Conservation (phyloP, 768 basidiomycete genomes). For the Megacollybia marginata region DNA sequence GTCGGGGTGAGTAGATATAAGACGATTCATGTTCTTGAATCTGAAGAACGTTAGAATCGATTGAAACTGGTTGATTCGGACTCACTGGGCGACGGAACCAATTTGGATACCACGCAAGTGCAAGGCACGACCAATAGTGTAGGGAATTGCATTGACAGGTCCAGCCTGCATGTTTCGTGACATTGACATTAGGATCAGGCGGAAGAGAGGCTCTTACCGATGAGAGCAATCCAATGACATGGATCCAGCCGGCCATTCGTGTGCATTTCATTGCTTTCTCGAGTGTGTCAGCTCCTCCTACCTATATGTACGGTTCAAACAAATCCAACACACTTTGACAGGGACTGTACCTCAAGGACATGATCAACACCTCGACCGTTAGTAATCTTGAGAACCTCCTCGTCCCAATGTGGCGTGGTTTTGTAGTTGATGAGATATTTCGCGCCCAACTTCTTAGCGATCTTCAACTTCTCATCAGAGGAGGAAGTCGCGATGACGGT, state of each 20-base stretch:
- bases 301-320: constrained; percentile 29
- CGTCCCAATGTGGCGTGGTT: constrained; percentile 40
- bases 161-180: constrained; percentile 8
- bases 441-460: constrained; percentile 32
- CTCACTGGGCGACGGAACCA: constrained; percentile 37
- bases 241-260: constrained; percentile 34
- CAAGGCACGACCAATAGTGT: constrained; percentile 21
- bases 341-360: constrained; percentile 16
- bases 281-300: constrained; percentile 49
- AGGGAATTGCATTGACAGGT: constrained; percentile 18
- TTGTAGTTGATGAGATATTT: constrained; percentile 46
- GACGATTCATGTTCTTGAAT: constrained; percentile 39
- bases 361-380: constrained; percentile 14
- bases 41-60: constrained; percentile 10
- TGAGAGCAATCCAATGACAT: constrained; percentile 46
- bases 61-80: background rate
- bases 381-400: constrained; percentile 30
- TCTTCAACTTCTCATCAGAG: constrained; percentile 37
- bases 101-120: constrained; percentile 35
- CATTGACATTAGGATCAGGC: background rate
- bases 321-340: constrained; percentile 9
- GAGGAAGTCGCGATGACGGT: constrained; percentile 45
- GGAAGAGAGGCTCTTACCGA: constrained; percentile 18
- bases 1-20: constrained; percentile 25
- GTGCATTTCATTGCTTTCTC: constrained; percentile 31